These are phyloP conservation scores for Gentiana macrophylla DNA, from an alignment of 257 asterid species.

Conservation along the genomic window DNA sequence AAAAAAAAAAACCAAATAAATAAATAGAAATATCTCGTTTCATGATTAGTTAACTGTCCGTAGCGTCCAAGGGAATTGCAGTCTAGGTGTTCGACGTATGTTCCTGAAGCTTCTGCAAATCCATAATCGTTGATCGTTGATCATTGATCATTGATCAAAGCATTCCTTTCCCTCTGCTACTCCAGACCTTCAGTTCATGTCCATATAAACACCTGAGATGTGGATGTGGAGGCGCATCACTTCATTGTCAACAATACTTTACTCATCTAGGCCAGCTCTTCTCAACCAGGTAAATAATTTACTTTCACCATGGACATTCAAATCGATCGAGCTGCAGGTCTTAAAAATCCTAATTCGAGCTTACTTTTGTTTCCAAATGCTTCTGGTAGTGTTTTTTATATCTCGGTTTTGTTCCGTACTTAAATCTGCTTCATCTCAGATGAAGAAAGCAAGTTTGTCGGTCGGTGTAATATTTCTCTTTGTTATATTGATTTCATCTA, in stretches of 20 bases:
- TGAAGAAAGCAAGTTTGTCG: no score
- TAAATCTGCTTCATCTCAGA: neutral
- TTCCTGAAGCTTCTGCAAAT: neutral
- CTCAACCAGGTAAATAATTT: constrained; percentile 33
- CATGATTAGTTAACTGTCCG: no score
- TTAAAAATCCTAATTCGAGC: no score
- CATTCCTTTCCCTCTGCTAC: constrained; percentile 3
- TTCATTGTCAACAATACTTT: constrained; percentile 35
- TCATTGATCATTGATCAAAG: neutral
- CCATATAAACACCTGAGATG: constrained; percentile 29
- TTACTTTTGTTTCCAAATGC: no score
- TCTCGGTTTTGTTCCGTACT: neutral
- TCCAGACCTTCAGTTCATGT: neutral
- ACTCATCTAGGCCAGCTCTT: constrained; percentile 29
- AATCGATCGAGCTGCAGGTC: no score
- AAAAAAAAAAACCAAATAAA: no score
- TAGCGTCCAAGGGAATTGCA: neutral
- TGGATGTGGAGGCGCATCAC: constrained; percentile 84
- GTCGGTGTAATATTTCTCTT: no score
- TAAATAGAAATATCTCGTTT: no score
- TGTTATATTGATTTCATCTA: no score
- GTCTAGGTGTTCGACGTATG: constrained; percentile 6
- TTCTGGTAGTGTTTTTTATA: neutral
- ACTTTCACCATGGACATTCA: neutral
- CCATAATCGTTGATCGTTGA: neutral